These are phyloP conservation scores for Hymenochaete sp. DNA, from an alignment of 1,284 basidiomycete genomes.

Conservation along the genomic window DNA sequence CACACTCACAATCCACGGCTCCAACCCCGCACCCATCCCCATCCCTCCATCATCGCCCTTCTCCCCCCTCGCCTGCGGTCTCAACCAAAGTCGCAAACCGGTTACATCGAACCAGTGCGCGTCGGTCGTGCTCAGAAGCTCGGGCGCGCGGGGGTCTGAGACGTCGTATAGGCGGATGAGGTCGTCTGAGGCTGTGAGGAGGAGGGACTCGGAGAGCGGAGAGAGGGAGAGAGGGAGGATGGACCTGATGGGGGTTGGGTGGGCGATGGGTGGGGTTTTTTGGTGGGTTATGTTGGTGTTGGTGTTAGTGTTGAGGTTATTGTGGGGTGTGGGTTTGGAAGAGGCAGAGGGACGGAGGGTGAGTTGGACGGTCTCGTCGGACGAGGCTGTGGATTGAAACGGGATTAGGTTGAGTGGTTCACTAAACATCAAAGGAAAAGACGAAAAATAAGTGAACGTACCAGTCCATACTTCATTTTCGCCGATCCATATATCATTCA, in stretches of 20 bases:
- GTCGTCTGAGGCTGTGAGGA: conserved; percentile 79
- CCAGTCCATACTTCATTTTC: conserved; percentile 79
- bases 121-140: conserved; percentile 56
- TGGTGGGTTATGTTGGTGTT: conserved; percentile 1
- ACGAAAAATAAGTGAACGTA: conserved; percentile 33
- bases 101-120: conserved; percentile 86
- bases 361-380: conserved; percentile 76
- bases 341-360: conserved; percentile 29
- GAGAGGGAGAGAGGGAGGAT: conserved; percentile 49
- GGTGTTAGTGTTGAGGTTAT: background rate
- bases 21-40: conserved; percentile 35
- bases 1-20: conserved; percentile 74
- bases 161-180: conserved; percentile 67
- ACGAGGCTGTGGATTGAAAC: conserved; percentile 61
- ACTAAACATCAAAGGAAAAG: too few relatives aligned
- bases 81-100: conserved; percentile 63
- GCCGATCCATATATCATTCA: conserved; percentile 63
- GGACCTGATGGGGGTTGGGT: conserved; percentile 25
- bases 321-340: background rate
- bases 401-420: too few relatives aligned
- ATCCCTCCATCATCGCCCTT: conserved; percentile 27
- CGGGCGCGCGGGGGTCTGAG: conserved; percentile 52
- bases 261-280: conserved; percentile 13
- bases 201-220: conserved; percentile 62
- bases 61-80: conserved; percentile 35